A percentile compares a stretch with the other conserved stretches of the same genome.
phyloP scores from a whole-genome alignment of 2,329 filamentous ascomycete species.

The Epicoccum nigrum region DNA sequence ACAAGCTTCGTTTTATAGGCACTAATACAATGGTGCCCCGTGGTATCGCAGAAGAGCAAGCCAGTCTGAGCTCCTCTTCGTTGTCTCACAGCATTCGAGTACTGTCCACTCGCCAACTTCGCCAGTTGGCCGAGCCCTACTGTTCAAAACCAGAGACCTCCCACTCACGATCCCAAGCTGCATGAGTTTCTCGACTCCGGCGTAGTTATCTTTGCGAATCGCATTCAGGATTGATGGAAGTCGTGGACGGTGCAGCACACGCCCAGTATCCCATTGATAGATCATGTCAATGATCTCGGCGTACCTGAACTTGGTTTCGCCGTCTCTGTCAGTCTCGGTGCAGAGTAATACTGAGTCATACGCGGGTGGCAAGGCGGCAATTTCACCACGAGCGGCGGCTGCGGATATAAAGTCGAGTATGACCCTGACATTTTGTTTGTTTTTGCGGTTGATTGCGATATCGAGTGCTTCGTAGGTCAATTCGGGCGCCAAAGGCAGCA shows the following conservation, averaged over 20 bases:
- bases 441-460: conserved; percentile 21
- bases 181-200: conserved; percentile 23
- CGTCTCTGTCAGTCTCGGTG: conserved; percentile 11
- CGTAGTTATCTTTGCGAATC: conserved; percentile 26
- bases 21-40: conserved; percentile 22
- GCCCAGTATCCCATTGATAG: conserved; percentile 22
- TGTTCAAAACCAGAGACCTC: conserved; percentile 24
- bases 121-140: conserved; percentile 23
- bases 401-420: conserved; percentile 24
- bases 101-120: conserved; percentile 25
- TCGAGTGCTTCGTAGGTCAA: conserved; percentile 26
- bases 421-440: conserved; percentile 22
- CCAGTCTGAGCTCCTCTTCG: conserved; percentile 26
- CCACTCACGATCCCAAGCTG: conserved; percentile 20
- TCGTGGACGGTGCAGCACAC: conserved; percentile 19
- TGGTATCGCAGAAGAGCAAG: conserved; percentile 25
- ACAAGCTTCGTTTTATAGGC: no score
- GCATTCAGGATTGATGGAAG: conserved; percentile 25
- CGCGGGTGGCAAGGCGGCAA: conserved; percentile 23
- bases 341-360: conserved; percentile 24
- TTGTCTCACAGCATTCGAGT: conserved; percentile 29
- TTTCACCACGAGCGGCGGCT: conserved; percentile 20
- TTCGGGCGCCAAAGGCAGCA: conserved; percentile 23
- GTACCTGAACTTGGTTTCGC: conserved; percentile 13
- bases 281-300: conserved; percentile 24